A percentile compares a stretch with the other conserved stretches of the same genome.
Evolutionary conservation across 2,329 filamentous ascomycete genomes (phyloP).

Genomic region (Celoporthe dispersa): DNA sequence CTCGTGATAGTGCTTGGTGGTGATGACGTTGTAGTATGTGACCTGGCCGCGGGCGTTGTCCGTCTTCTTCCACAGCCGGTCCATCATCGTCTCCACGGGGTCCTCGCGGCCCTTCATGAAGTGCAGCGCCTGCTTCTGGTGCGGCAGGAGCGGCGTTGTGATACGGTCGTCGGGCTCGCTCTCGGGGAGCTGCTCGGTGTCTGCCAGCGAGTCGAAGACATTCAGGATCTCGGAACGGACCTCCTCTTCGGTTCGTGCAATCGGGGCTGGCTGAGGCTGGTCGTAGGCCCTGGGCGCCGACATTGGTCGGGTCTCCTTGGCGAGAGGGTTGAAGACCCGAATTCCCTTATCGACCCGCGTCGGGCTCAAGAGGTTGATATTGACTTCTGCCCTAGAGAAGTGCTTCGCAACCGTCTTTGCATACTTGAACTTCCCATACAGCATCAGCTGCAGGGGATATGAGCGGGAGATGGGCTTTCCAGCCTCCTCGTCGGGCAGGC

Average conservation of each 20-base stretch:
- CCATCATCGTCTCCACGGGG: constrained; percentile 58
- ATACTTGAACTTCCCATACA: constrained; percentile 77
- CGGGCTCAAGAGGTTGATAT: constrained; percentile 69
- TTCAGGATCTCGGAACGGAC: constrained; percentile 81
- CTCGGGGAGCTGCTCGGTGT: constrained; percentile 74
- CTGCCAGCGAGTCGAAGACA: constrained; percentile 84
- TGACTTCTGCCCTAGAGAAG: constrained; percentile 50
- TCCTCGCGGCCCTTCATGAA: constrained; percentile 85
- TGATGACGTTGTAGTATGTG: constrained; percentile 84
- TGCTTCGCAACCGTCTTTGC: constrained; percentile 47
- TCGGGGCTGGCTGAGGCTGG: constrained; percentile 40
- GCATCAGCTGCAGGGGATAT: constrained; percentile 70
- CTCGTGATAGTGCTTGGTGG: constrained; percentile 64
- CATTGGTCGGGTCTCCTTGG: constrained; percentile 47
- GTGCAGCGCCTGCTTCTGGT: constrained; percentile 88
- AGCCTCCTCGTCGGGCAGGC: constrained; percentile 64
- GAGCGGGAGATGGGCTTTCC: constrained; percentile 65
- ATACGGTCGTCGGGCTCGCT: constrained; percentile 68
- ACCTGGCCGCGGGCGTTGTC: constrained; percentile 56
- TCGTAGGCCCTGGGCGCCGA: constrained; percentile 33
- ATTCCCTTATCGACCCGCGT: constrained; percentile 69
- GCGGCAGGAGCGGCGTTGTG: constrained; percentile 72
- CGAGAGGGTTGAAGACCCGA: constrained; percentile 78
- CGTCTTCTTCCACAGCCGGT: constrained; percentile 77
- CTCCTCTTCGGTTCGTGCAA: constrained; percentile 76